A percentile compares a stretch with the other conserved stretches of the same genome.
phyloP scores from a whole-genome alignment of 495 filamentous ascomycete species.

The Penicillium alfredii region DNA sequence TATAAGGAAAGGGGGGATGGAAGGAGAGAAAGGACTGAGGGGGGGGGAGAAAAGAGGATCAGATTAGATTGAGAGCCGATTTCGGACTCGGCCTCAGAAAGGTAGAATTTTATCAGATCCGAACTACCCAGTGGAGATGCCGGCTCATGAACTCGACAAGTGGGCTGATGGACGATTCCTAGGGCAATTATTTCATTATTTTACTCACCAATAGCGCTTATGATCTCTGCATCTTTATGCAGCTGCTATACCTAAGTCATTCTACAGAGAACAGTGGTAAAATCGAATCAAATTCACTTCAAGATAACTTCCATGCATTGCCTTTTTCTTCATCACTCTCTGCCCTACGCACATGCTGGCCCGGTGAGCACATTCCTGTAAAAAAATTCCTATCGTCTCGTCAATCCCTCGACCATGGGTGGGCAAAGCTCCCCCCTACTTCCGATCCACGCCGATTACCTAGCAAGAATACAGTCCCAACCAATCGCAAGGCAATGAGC shows the following conservation, averaged over 20 bases:
- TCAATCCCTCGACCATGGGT: constrained; percentile 17
- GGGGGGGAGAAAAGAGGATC: constrained; percentile 29
- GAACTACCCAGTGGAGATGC: too few species aligned
- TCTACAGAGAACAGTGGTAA: too few species aligned
- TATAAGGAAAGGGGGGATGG: not conserved
- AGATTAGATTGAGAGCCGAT: constrained; percentile 41
- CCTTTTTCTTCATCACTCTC: too few species aligned
- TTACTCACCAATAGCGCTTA: too few species aligned
- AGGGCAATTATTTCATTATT: too few species aligned
- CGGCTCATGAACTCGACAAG: too few species aligned
- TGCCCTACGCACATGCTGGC: not conserved
- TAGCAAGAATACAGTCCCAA: constrained; percentile 15
- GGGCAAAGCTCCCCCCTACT: constrained; percentile 2
- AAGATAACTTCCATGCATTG: too few species aligned
- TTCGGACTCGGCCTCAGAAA: constrained; percentile 16
- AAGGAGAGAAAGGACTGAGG: constrained; percentile 9
- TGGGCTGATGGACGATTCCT: too few species aligned
- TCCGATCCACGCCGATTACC: constrained; percentile 15
- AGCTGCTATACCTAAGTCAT: too few species aligned
- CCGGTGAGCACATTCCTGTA: not conserved
- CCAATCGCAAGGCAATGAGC: constrained; percentile 11
- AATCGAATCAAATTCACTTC: too few species aligned
- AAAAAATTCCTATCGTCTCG: constrained; percentile 4
- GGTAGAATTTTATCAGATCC: constrained; percentile 32
- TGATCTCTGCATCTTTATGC: too few species aligned